Base-by-base conservation (phyloP, 495 filamentous ascomycete species). In the Daldinia concentrica region DNA sequence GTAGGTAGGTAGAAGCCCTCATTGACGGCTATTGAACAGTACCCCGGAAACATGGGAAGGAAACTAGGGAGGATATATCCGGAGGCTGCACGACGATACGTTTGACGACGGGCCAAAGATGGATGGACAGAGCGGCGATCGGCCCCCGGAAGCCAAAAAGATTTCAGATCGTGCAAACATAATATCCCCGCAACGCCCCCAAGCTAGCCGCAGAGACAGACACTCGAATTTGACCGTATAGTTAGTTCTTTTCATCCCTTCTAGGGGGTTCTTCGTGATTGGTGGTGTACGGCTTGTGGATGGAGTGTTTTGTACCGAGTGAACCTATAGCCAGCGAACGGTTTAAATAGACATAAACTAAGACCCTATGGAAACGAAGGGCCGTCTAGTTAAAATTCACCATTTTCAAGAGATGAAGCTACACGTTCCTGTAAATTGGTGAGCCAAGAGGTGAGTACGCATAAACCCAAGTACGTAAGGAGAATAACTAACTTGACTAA, bases 101-200 rank as follows among this genome's bases (percentile, higher is more conserved):
- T 39, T 34, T 57, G 41, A 50, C 37, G 64, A 58, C 61, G 65
- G 58, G 62, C 62, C 58, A 54, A 69, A 58, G 66, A 69, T 69
- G 62, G 66, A 73, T 73, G 62, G 37, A 19, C 11, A 17, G 15
- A 50, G 60, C 26, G 56, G 69, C 56, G 54, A 60, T 61, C 19
- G 54, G 32, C 36, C 26, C 57, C 43, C 39, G 43, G 27, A 22
- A 68, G 48, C 6, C 27, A 61, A 58, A 69, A 73, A 72, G 64
- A 68, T 62, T 65, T 59, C 67, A 73, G 65, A 69, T 66, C 58
- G 71, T 73, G 71, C 71, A 73, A 73, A 73, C 70, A 62, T 30
- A 54, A 54, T 54, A 54, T 54, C 27, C 14, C 50, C 50, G 7
- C 56, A 27, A 27, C 27, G 27, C 27, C 48, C 50, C 22, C 36